A percentile compares a stretch with the other conserved stretches of the same genome.
These are phyloP conservation scores for Brettanomyces bruxellensis DNA, from an alignment of 805 yeast genomes.

Conservation along the genomic window DNA sequence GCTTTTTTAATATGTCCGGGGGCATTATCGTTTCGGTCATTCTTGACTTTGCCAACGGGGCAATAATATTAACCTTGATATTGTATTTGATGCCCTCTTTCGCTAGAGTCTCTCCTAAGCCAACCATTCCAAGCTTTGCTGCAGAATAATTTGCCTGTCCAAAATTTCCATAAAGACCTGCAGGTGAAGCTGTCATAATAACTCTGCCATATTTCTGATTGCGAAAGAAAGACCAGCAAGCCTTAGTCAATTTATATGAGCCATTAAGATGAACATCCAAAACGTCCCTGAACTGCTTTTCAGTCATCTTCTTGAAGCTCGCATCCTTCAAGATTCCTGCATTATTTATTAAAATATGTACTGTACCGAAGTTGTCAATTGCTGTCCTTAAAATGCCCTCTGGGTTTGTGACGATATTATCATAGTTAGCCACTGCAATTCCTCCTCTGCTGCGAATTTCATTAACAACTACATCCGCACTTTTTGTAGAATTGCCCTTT, in stretches of 20 bases:
- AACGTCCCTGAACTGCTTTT: constrained; percentile 69
- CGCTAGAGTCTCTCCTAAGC: constrained; percentile 88
- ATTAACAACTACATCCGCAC: constrained; percentile 84
- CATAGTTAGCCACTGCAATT: constrained; percentile 86
- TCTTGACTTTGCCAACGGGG: constrained; percentile 91
- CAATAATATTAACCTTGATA: constrained; percentile 78
- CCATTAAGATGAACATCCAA: constrained; percentile 86
- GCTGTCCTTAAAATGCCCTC: constrained; percentile 82
- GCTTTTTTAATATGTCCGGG: constrained; percentile 67
- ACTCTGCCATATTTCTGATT: constrained; percentile 83
- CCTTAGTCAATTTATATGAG: constrained; percentile 72
- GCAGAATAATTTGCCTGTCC: constrained; percentile 96
- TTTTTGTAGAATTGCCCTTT: constrained; percentile 55
- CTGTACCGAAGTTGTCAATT: constrained; percentile 75
- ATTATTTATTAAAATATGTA: constrained; percentile 83
- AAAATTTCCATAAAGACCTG: constrained; percentile 93
- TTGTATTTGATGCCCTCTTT: constrained; percentile 86
- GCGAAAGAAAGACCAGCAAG: constrained; percentile 88
- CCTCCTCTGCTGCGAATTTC: constrained; percentile 77
- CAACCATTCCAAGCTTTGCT: constrained; percentile 84
- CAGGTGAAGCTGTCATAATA: constrained; percentile 92
- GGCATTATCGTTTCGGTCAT: constrained; percentile 93
- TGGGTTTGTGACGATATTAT: constrained; percentile 77
- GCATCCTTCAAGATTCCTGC: constrained; percentile 93
- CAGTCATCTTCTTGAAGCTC: constrained; percentile 78